Evolutionary conservation across 768 basidiomycete species (phyloP).

Genomic region (Calocera cornea): DNA sequence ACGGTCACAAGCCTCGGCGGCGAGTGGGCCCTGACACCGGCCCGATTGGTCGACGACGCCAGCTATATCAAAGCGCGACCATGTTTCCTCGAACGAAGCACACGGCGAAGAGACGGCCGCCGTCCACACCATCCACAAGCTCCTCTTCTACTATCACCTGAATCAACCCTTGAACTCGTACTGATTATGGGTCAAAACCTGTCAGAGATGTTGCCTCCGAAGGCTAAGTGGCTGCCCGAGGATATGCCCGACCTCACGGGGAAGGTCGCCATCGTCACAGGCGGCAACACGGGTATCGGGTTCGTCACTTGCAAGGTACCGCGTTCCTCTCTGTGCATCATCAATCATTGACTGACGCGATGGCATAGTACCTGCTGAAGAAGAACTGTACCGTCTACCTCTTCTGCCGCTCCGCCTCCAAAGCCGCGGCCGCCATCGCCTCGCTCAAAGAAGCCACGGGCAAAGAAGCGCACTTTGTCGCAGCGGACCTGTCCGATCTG

Average conservation of each 20-base stretch:
- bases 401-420: constrained; percentile 28
- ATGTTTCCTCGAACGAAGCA: no score
- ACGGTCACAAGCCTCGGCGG: no score
- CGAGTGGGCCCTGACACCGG: no score
- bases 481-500: constrained; percentile 35
- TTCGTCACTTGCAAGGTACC: neutral
- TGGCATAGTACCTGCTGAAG: constrained; percentile 24
- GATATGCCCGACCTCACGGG: constrained; percentile 17
- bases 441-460: constrained; percentile 38
- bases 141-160: no score
- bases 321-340: neutral
- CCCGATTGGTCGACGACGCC: no score
- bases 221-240: constrained; percentile 10
- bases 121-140: no score
- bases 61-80: no score
- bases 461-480: constrained; percentile 31
- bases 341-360: no score
- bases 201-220: constrained; percentile 11
- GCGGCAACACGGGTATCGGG: neutral
- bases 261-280: constrained; percentile 11
- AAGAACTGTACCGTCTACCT: constrained; percentile 59
- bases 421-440: constrained; percentile 37
- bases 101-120: no score
- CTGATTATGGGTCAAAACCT: neutral
- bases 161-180: no score